Evolutionary conservation across 2,329 filamentous ascomycete genomes (phyloP), one percentile per base, ranked within the genome.

Genomic region (Chaetomium olivaceum): DNA sequence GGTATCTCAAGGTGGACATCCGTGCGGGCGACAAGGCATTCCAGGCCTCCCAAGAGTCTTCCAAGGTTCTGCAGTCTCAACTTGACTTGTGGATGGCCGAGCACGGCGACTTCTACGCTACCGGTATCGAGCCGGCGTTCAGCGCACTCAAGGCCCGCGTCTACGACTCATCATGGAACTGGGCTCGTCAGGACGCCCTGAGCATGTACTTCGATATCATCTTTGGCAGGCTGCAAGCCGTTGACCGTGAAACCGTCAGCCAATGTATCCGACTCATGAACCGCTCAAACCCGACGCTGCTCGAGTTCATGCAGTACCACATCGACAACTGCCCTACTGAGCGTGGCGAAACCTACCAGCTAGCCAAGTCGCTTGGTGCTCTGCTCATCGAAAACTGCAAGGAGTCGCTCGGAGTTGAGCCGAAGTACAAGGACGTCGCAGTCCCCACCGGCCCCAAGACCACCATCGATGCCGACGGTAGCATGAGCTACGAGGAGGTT

Each of bases 181-280:
- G 95, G 95, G 95, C 93, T 68, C 90, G 95, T 61, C 95, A 99
- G 77, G 95, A 99, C 78, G 95, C 94, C 31, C 87, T 99, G 62
- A 95, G 86, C 82, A 99, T 99, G 94, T 99, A 95, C 83, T 99
- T 93, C 80, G 95, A 99, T 75, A 96, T 99, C 75, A 97, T 99
- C 75, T 99, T 99, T 74, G 95, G 95, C 65, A 89, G 95, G 67
- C 87, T 99, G 62, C 88, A 95, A 82, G 92, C 89, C 58, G 91
- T 99, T 50, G 95, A 99, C 75, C 91, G 95, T 69, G 95, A 99
- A 79, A 99, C 98, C 73, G 95, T 99, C 76, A 97, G 93, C 80
- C 93, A 93, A 77, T 99, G 95, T 81, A 98, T 99, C 75, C 91
- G 92, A 71, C 95, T 99, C 80, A 99, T 99, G 95, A 99, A 97